Percentiles rank a stretch among this genome's conserved stretches.
Conservation (phyloP, 805 yeast species). For the Myxozyma melibiosi region DNA sequence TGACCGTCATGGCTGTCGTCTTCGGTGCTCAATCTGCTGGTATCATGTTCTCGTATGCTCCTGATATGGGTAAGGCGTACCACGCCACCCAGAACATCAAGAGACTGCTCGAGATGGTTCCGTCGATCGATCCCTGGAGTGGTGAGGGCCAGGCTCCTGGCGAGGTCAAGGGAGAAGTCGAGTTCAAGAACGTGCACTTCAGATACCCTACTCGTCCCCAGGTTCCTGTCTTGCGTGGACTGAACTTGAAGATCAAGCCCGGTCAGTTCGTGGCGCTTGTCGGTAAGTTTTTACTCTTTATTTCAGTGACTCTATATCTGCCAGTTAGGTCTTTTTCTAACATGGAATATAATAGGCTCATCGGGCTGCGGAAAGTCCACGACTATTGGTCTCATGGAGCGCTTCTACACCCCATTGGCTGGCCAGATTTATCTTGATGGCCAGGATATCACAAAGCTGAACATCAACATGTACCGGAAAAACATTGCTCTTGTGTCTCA, state of each 20-base stretch:
- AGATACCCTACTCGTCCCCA: constrained; percentile 41
- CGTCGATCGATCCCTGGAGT: constrained; percentile 44
- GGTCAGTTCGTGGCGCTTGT: constrained; percentile 88
- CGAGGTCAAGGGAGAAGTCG: constrained; percentile 51
- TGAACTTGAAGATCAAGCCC: constrained; percentile 53
- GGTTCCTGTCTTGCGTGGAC: constrained; percentile 38
- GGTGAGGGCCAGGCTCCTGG: constrained; percentile 39
- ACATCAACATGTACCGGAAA: constrained; percentile 54
- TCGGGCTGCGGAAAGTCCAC: constrained; percentile 53
- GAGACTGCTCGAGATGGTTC: constrained; percentile 41
- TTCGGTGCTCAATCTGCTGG: constrained; percentile 52
- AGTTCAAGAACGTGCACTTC: constrained; percentile 46
- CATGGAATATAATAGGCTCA: too few species aligned
- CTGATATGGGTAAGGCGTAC: constrained; percentile 50
- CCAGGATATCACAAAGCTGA: constrained; percentile 50
- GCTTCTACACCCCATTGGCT: constrained; percentile 54
- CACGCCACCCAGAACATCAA: constrained; percentile 44
- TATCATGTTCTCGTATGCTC: constrained; percentile 47
- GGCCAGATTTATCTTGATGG: constrained; percentile 61
- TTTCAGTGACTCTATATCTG: not conserved
- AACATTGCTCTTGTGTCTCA: constrained; percentile 65
- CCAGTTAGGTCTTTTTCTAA: not conserved
- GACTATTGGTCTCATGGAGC: constrained; percentile 56
- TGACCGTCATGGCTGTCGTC: constrained; percentile 46
- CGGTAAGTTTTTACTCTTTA: constrained; percentile 50